Evolutionary conservation across 1,284 basidiomycete genomes (phyloP).

Genomic region (Meripilus lineatus): DNA sequence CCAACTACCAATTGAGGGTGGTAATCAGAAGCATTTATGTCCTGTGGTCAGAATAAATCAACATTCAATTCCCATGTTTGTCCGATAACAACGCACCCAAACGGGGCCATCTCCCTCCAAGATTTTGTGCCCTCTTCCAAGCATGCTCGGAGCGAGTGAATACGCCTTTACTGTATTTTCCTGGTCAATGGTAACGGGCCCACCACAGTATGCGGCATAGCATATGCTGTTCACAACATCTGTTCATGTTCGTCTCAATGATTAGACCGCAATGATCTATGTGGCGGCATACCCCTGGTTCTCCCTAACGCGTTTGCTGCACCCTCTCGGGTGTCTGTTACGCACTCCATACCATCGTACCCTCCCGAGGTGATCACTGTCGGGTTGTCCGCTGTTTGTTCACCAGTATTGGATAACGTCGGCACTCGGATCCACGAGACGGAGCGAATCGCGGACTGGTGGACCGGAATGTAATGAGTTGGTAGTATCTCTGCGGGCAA

Average conservation of each 20-base stretch:
- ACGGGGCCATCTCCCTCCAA: slow-evolving; percentile 73
- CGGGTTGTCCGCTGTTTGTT: slow-evolving; percentile 48
- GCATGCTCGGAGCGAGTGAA: slow-evolving; percentile 62
- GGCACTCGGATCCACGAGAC: slow-evolving; percentile 72
- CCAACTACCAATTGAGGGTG: slow-evolving; percentile 83
- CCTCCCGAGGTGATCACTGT: slow-evolving; percentile 70
- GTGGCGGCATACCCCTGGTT: slow-evolving; percentile 51
- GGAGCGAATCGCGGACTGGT: slow-evolving; percentile 76
- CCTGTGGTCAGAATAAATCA: slow-evolving; percentile 37
- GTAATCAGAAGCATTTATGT: slow-evolving; percentile 71
- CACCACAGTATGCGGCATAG: slow-evolving; percentile 61
- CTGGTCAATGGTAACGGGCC: slow-evolving; percentile 70
- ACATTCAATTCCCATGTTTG: slow-evolving; percentile 1
- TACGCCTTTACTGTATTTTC: slow-evolving; percentile 75
- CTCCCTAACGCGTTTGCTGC: slow-evolving; percentile 63
- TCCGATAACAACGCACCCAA: slow-evolving; percentile 51
- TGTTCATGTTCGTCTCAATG: slow-evolving; percentile 23
- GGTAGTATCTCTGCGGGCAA: slow-evolving; percentile 44
- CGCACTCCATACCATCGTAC: slow-evolving; percentile 69
- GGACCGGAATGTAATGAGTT: slow-evolving; percentile 64
- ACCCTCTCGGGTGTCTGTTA: slow-evolving; percentile 71
- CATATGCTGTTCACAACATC: slow-evolving; percentile 67
- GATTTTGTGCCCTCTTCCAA: slow-evolving; percentile 68
- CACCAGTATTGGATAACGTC: slow-evolving; percentile 43
- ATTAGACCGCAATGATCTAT: background rate